These are phyloP conservation scores for Podospora bellae-mahoneyi DNA, from an alignment of 495 filamentous ascomycete genomes.

Conservation along the genomic window DNA sequence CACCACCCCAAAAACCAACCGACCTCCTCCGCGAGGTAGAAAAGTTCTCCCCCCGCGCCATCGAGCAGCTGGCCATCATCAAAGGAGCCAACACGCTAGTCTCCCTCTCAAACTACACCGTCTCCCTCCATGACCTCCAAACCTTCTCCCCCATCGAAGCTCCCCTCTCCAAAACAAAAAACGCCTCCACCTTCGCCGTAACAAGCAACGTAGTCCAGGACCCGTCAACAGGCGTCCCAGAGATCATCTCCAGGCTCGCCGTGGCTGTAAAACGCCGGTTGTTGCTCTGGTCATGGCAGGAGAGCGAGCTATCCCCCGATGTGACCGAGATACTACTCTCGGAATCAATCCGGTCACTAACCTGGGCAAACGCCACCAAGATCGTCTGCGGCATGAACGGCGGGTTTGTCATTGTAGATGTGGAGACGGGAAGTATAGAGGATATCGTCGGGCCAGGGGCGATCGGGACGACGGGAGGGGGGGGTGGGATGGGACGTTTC, in stretches of 20 bases:
- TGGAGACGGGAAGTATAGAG: slow-evolving; percentile 63
- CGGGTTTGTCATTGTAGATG: slow-evolving; percentile 84
- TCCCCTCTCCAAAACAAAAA: slow-evolving; percentile 63
- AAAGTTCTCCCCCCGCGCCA: slow-evolving; percentile 82
- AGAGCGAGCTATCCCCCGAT: slow-evolving; percentile 77
- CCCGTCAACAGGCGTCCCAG: slow-evolving; percentile 74
- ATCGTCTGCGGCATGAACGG: slow-evolving; percentile 83
- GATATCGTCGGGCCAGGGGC: slow-evolving; percentile 79
- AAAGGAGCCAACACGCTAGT: slow-evolving; percentile 91
- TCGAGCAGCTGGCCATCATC: slow-evolving; percentile 90
- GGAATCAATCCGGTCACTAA: slow-evolving; percentile 76
- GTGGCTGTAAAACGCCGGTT: slow-evolving; percentile 90
- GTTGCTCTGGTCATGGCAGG: slow-evolving; percentile 90
- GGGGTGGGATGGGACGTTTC: slow-evolving; percentile 45
- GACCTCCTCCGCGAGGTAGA: slow-evolving; percentile 87
- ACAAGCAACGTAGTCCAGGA: slow-evolving; percentile 95
- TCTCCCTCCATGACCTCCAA: slow-evolving; percentile 85
- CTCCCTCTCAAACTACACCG: slow-evolving; percentile 80
- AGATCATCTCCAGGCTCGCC: slow-evolving; percentile 84
- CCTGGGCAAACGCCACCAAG: slow-evolving; percentile 82
- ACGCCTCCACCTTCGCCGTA: slow-evolving; percentile 84
- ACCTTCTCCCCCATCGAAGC: slow-evolving; percentile 77
- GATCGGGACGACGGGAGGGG: slow-evolving; percentile 62
- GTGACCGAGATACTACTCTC: slow-evolving; percentile 72
- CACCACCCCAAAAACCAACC: slow-evolving; percentile 56